Percentiles rank a stretch among this genome's conserved stretches.
These are phyloP conservation scores for Chaetomium sp. DNA, from an alignment of 2,329 filamentous ascomycete species.

Conservation along the genomic window DNA sequence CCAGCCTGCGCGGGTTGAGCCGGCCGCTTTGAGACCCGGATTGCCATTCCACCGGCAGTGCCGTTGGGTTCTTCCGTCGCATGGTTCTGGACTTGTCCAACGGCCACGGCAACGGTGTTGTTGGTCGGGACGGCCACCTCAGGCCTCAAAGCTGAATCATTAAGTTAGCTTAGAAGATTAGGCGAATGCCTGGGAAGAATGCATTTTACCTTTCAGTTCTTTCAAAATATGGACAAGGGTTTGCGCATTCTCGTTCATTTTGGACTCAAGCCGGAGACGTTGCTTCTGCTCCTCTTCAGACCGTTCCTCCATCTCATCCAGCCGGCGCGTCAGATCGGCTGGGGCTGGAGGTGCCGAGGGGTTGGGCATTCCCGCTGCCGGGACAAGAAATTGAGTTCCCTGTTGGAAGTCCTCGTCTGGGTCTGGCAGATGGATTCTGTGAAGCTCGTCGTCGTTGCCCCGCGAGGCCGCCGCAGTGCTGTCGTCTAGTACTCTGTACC, in stretches of 20 bases:
- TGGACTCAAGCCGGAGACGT: not conserved
- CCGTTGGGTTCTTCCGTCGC: not conserved
- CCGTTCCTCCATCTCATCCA: not conserved
- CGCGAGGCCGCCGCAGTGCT: not conserved
- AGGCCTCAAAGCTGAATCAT: not conserved
- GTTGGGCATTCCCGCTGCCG: not conserved
- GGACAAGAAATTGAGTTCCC: not conserved
- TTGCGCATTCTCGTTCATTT: not conserved
- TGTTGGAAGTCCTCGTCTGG: not conserved
- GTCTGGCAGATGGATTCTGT: not conserved
- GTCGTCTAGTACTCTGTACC: not conserved
- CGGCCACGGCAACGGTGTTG: not conserved
- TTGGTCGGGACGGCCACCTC: not conserved
- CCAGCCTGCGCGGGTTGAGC: not conserved
- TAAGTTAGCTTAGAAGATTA: not conserved
- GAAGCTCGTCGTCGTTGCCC: too few relatives aligned
- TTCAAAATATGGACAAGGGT: not conserved
- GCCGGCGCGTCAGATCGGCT: not conserved
- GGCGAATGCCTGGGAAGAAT: not conserved
- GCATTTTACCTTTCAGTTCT: not conserved
- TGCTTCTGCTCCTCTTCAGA: not conserved
- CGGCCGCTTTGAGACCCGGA: not conserved
- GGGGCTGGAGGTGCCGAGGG: not conserved
- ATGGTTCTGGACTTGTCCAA: not conserved
- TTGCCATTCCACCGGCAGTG: too few relatives aligned